Percentiles rank a stretch among this genome's conserved stretches.
Evolutionary conservation across 306 rosid genomes (phyloP).

Genomic region (Glycine tomentella): DNA sequence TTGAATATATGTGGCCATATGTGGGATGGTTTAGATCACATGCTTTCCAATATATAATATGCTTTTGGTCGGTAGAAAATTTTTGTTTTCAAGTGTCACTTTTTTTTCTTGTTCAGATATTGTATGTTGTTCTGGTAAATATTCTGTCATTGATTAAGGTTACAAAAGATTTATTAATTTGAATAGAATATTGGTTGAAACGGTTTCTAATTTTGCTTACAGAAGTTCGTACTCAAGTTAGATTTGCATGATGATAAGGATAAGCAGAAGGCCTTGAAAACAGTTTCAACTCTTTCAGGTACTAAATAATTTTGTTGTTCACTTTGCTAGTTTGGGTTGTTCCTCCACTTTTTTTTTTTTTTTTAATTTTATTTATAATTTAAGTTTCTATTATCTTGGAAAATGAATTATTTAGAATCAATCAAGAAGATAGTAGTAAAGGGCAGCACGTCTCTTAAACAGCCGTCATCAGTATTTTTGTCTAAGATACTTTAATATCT

Average conservation of each 20-base stretch:
- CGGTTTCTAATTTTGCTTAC: constrained; percentile 46
- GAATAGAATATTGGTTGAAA: constrained; percentile 40
- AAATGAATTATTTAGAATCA: constrained; percentile 9
- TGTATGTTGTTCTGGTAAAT: constrained; percentile 17
- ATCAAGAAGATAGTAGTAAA: background rate
- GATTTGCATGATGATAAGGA: constrained; percentile 82
- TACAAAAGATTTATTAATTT: background rate
- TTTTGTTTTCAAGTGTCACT: constrained; percentile 17
- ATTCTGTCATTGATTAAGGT: background rate
- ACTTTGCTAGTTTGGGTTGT: background rate
- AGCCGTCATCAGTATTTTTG: background rate
- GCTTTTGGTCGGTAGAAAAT: constrained; percentile 26
- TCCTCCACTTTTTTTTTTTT: background rate
- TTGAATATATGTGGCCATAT: constrained; percentile 6
- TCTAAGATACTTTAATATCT: constrained; percentile 2
- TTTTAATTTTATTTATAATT: background rate
- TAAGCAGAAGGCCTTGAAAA: constrained; percentile 91
- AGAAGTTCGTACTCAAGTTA: constrained; percentile 83
- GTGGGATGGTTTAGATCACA: constrained; percentile 17
- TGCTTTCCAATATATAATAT: constrained; percentile 10
- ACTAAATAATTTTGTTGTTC: constrained; percentile 31
- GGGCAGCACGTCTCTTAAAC: constrained; percentile 15
- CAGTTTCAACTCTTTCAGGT: constrained; percentile 87
- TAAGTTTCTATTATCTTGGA: constrained; percentile 1
- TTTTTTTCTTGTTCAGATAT: constrained; percentile 21